Evolutionary conservation across 768 basidiomycete genomes (phyloP), one percentile per base, ranked within the genome.

Genomic region (Tylopilus felleus): DNA sequence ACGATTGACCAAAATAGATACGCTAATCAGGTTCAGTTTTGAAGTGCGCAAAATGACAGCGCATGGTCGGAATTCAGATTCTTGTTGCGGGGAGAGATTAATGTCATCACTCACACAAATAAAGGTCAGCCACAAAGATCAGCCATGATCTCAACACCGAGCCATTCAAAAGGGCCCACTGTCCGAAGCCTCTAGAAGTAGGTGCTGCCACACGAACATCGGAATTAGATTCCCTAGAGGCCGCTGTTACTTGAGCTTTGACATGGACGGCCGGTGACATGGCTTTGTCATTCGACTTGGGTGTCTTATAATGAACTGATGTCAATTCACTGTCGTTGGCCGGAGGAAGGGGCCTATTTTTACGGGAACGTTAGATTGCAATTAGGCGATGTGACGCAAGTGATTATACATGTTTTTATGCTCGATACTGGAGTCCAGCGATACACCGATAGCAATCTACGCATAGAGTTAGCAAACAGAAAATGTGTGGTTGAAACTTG

Each of bases 1-100:
- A 89, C 83, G 45, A 90, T 77, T 1, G 91, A 88, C 88, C 89
- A 92, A 69, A 86, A 90, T 17, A 88, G 74, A 64, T 85, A 91
- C 5, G 87, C 89, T 91, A 52, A 47, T 49, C 23, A 28, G 3
- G 14, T 55, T 51, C 25, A 21, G 17, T 42, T 55, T 44, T 17
- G 31, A 36, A 13, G 44, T 27, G 23, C 13, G 3, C 39, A 31
- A 14, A 33, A 14, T 13, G 40, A 28, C 27, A 27, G 13, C 3
- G 5, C 9, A 39, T 7, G 19, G 17, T 40, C 21, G 21, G 10
- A 44, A 38, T 45, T 65, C 38, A 62, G 51, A 49, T 38, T 46
- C 22, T 48, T 16, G n/a, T 49, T 29, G 14, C 19, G 28, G 28
- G 14, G 8, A 28, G 31, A 49, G 19, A 47, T 7, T 12, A 36